Base-by-base conservation (phyloP, 129 eudicot species). In the Chrysanthemum lavandulifolium region DNA sequence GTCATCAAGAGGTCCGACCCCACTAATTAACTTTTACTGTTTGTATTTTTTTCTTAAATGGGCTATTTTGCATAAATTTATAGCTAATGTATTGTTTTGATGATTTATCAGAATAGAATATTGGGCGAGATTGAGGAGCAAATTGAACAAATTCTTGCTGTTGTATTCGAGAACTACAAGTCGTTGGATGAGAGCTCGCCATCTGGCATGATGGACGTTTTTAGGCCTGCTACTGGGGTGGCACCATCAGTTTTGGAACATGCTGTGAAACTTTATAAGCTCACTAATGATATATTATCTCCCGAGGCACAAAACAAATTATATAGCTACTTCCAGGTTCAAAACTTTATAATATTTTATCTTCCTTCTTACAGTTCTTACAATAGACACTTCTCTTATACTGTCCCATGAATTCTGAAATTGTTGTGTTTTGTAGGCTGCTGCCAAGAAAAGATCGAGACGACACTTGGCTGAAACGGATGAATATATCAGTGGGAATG, bases 391-490 rank as follows among this genome's bases (percentile, higher is more conserved):
- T 61, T 61, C 10, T 21, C 64, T 31, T 12, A 1, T 12, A 62
- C 18, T 2, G 21, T 31, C 27, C 23, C 23, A 13, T 62, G 13
- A 33, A 27, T 13, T 18, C 25, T 43, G 43, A 4, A 71, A 43
- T 67, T 56, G 15, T 51, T 75, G n/a, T 15, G 71, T 61, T 56
- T 72, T 49, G 67, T 79, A 90, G 97, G 89, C 84, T 69, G 97
- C 97, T 80, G 89, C 95, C 27, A 90, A 82, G 52, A 90, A 87
- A 86, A 85, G 97, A 77, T 79, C 91, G n/a, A 87, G 88, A 77
- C 73, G 89, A 72, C 97, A 87, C 77, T 76, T 90, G 75, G 73
- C 82, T 25, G 97, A 87, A 57, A 90, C 97, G 0, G 97, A 90
- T 65, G 97, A 90, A 69, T 90, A 81, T 78, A 80, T 90, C 62